Evolutionary conservation across 306 rosid genomes (phyloP), one percentile per base, ranked within the genome.

Genomic region (Casuarina equisetifolia): DNA sequence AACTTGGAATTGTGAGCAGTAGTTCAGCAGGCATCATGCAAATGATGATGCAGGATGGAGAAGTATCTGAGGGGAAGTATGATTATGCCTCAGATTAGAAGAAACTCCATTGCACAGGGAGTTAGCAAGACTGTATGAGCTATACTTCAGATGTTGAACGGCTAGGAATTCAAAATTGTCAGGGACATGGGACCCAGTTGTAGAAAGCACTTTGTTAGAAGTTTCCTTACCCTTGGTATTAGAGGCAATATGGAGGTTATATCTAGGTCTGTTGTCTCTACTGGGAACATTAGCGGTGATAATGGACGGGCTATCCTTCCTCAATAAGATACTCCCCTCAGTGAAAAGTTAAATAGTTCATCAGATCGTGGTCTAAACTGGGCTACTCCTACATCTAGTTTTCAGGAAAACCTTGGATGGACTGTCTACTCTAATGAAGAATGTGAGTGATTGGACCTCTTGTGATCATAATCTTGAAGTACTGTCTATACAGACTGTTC

Each of bases 181-280:
- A 64, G 43, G 43, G 78, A 20, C 25, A 83, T 36, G 63, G 79
- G 79, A 77, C 70, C 58, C 75, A 66, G 62, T 75, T n/a, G 43
- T 79, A 74, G 76, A 38, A 79, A 64, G 70, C 72, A 36, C 51
- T 42, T 4, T 76, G 84, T 81, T 73, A 82, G 78, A 45, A 74
- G 71, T 55, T 77, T 58, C 73, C 59, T 76, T 78, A 67, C 79
- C 15, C 70, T 73, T 48, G 79, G 79, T 71, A 66, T 74, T 64
- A 81, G 76, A 19, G n/a, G 42, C 72, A 74, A 75, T 77, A 20
- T 9, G 10, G 72, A 76, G 50, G 73, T 35, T 42, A 35, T 70
- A 73, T 68, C 69, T 68, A 67, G 32, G 64, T 39, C 38, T 53
- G 78, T 67, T 42, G 15, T 62, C 35, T 81, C 80, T 52, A 79